Conservation (phyloP, 768 basidiomycete species). For the Leccinum uliginosum region DNA sequence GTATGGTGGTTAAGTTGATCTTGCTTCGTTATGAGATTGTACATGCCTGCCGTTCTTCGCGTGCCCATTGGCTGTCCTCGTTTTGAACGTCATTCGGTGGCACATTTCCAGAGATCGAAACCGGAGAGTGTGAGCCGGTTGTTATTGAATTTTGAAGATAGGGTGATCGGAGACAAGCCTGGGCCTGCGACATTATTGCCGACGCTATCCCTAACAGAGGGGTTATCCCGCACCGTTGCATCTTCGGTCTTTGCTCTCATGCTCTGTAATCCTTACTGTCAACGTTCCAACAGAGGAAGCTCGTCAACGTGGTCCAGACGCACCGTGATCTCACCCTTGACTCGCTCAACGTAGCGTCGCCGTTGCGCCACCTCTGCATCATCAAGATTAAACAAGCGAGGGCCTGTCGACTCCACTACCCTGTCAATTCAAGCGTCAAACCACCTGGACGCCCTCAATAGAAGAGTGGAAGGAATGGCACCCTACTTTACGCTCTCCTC, state of each 20-base stretch:
- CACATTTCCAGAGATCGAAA: conserved; percentile 6
- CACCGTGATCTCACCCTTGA: conserved; percentile 78
- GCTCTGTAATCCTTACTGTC: conserved; percentile 51
- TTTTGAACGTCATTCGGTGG: conserved; percentile 40
- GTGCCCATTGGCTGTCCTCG: conserved; percentile 76
- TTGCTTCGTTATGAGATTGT: background rate
- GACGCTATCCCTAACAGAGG: background rate
- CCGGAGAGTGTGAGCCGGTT: conserved; percentile 15
- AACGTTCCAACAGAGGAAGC: conserved; percentile 7
- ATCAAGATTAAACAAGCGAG: conserved; percentile 78
- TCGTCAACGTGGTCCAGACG: conserved; percentile 22
- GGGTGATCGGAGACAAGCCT: conserved; percentile 15
- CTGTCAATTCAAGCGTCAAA: conserved; percentile 35
- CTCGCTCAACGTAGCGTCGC: conserved; percentile 69
- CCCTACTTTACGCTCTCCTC: conserved; percentile 87
- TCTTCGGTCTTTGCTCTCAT: conserved; percentile 64
- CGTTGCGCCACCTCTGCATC: conserved; percentile 73
- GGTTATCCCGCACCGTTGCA: conserved; percentile 12
- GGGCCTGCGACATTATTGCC: background rate
- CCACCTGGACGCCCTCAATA: background rate
- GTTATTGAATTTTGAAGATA: conserved; percentile 13
- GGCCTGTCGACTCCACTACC: conserved; percentile 83
- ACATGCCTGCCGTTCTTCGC: conserved; percentile 80
- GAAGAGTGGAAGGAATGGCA: background rate
- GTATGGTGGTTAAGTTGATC: background rate